Conservation (phyloP, 208 protist species). For the Crithidia mellificae region DNA sequence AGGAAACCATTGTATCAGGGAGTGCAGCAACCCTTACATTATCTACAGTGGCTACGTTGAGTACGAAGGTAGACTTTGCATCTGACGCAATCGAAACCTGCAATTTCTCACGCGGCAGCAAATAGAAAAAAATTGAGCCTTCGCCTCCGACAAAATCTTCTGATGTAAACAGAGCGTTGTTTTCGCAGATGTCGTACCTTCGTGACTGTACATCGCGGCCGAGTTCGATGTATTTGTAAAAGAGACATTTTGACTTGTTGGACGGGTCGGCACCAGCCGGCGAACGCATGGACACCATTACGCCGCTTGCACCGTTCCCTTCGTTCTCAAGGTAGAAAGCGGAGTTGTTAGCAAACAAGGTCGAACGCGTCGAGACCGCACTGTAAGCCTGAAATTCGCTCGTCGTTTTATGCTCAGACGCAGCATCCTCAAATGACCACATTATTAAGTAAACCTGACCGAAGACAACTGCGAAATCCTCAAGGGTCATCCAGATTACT, state of each 20-base stretch:
- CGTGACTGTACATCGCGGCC: not conserved
- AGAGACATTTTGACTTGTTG: constrained; percentile 31
- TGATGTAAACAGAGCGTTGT: constrained; percentile 49
- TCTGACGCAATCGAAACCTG: constrained; percentile 54
- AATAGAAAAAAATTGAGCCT: constrained; percentile 42
- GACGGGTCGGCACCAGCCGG: not conserved
- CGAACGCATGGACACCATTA: constrained; percentile 44
- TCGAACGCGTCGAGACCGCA: constrained; percentile 17
- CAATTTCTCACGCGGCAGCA: constrained; percentile 42
- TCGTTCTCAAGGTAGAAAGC: constrained; percentile 59
- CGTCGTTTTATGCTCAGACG: constrained; percentile 36
- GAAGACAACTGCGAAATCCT: constrained; percentile 60
- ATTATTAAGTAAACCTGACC: constrained; percentile 43
- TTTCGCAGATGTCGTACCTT: constrained; percentile 53
- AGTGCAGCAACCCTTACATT: constrained; percentile 25
- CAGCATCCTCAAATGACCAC: constrained; percentile 63
- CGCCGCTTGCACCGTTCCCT: constrained; percentile 22
- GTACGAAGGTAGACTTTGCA: constrained; percentile 25
- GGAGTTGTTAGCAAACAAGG: constrained; percentile 57
- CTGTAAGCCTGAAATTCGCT: constrained; percentile 26
- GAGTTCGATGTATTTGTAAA: constrained; percentile 26
- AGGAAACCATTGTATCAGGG: constrained; percentile 26
- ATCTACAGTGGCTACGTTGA: constrained; percentile 30
- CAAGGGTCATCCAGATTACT: constrained; percentile 71
- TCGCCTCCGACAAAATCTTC: constrained; percentile 25